Conservation (phyloP, 768 basidiomycete species). For the Leccinum uliginosum region DNA sequence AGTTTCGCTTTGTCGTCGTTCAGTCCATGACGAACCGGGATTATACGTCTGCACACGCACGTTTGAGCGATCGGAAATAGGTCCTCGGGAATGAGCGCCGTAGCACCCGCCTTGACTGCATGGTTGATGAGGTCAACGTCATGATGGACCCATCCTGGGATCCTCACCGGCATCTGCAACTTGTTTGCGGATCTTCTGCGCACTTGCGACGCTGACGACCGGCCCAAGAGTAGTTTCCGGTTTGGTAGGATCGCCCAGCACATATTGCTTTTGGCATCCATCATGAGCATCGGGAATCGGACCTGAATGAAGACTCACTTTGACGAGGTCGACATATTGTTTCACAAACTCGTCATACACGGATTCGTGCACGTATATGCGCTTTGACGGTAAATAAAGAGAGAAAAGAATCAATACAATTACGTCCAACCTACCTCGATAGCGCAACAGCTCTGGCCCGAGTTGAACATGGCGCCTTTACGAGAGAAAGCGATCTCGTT, state of each 20-base stretch:
- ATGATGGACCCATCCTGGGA: not conserved
- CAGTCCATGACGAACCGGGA: not conserved
- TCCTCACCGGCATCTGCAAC: slow-evolving; percentile 73
- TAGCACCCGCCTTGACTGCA: slow-evolving; percentile 75
- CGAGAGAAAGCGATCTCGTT: not conserved
- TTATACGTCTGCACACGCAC: slow-evolving; percentile 38
- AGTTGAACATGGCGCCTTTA: slow-evolving; percentile 90
- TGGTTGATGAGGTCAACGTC: not conserved
- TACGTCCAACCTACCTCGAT: slow-evolving; percentile 60
- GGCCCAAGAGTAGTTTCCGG: slow-evolving; percentile 82
- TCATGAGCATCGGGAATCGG: not conserved
- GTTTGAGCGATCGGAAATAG: slow-evolving; percentile 62
- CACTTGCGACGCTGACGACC: slow-evolving; percentile 85
- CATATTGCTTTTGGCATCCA: slow-evolving; percentile 52
- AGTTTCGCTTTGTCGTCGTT: slow-evolving; percentile 50
- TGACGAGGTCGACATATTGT: slow-evolving; percentile 67
- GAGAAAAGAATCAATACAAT: not conserved
- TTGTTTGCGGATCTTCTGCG: slow-evolving; percentile 81
- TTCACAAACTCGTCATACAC: slow-evolving; percentile 78
- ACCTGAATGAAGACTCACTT: slow-evolving; percentile 38
- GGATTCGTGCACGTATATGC: slow-evolving; percentile 90
- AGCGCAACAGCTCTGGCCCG: slow-evolving; percentile 95
- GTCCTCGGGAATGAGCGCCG: slow-evolving; percentile 62
- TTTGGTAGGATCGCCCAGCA: slow-evolving; percentile 80
- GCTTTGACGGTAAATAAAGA: slow-evolving; percentile 35